phyloP scores from a whole-genome alignment of 1,139 yeast genomes.

The Candida tropicalis region DNA sequence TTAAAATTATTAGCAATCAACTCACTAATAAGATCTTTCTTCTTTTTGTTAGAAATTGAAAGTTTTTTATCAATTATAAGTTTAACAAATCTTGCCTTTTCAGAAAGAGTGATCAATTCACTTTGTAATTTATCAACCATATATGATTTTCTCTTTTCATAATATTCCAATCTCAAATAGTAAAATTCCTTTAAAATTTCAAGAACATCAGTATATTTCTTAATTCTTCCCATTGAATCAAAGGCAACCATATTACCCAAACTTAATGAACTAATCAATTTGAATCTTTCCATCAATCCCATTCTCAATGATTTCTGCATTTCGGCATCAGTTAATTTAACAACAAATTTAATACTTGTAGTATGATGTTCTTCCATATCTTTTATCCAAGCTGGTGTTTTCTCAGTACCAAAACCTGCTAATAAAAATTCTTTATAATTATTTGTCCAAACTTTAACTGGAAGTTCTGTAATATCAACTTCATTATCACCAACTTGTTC shows the following conservation, averaged over 20 bases:
- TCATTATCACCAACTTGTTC: conserved; percentile 81
- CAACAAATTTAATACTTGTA: conserved; percentile 73
- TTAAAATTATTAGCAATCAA: conserved; percentile 70
- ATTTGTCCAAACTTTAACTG: conserved; percentile 91
- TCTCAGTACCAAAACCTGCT: conserved; percentile 76
- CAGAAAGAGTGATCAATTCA: conserved; percentile 70
- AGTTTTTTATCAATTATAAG: conserved; percentile 79
- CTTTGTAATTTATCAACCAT: conserved; percentile 70
- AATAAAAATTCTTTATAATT: conserved; percentile 83
- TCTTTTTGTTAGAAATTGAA: conserved; percentile 72
- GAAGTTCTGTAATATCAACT: conserved; percentile 88
- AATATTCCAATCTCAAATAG: conserved; percentile 82
- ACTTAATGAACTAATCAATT: conserved; percentile 67
- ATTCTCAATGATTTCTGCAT: conserved; percentile 75
- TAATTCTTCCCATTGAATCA: conserved; percentile 89
- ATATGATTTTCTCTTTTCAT: conserved; percentile 87
- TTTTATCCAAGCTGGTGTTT: conserved; percentile 80
- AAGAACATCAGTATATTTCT: conserved; percentile 71
- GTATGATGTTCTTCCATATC: conserved; percentile 96
- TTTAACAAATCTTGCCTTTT: conserved; percentile 91
- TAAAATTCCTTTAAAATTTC: conserved; percentile 86
- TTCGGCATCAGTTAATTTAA: conserved; percentile 74
- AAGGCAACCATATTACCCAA: conserved; percentile 94
- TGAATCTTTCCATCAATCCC: conserved; percentile 85
- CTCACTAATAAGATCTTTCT: conserved; percentile 63